Evolutionary conservation across 352 stramenopile genomes (phyloP).

Genomic region (Blastocystis sp.): DNA sequence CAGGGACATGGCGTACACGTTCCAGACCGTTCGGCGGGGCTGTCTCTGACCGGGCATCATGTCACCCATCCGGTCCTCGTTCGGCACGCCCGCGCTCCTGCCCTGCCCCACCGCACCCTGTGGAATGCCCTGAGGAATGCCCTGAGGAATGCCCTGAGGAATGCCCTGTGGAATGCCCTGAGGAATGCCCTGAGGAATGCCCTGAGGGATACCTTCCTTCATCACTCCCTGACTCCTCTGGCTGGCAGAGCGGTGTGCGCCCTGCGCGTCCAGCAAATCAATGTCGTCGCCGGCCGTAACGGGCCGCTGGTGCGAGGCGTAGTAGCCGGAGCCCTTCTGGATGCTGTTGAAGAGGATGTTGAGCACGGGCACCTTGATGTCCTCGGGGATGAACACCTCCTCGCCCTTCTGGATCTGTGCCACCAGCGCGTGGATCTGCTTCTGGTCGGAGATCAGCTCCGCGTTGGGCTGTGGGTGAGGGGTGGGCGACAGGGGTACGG

Average conservation of each 20-base stretch:
- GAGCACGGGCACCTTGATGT: constrained; percentile 37
- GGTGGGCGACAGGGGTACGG: not conserved
- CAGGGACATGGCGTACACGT: too few relatives aligned
- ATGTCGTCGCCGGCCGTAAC: constrained; percentile 16
- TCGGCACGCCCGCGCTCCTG: too few relatives aligned
- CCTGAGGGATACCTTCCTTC: too few relatives aligned
- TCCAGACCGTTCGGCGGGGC: too few relatives aligned
- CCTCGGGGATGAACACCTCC: constrained; percentile 37
- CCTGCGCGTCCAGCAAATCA: not conserved
- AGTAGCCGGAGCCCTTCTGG: constrained; percentile 17
- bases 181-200: too few relatives aligned
- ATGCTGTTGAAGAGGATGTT: constrained; percentile 48
- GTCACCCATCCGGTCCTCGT: too few relatives aligned
- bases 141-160: too few relatives aligned
- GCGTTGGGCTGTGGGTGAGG: not conserved
- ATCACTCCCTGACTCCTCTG: too few relatives aligned
- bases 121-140: too few relatives aligned
- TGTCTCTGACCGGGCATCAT: too few relatives aligned
- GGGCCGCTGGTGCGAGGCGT: not conserved
- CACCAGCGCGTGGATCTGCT: constrained; percentile 32
- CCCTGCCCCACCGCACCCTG: too few relatives aligned
- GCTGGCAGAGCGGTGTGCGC: not conserved
- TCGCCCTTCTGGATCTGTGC: constrained; percentile 26
- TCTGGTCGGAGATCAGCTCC: not conserved
- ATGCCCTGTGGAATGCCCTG: too few relatives aligned